phyloP scores from a whole-genome alignment of 768 basidiomycete genomes.

The Lentinula guzmanii region DNA sequence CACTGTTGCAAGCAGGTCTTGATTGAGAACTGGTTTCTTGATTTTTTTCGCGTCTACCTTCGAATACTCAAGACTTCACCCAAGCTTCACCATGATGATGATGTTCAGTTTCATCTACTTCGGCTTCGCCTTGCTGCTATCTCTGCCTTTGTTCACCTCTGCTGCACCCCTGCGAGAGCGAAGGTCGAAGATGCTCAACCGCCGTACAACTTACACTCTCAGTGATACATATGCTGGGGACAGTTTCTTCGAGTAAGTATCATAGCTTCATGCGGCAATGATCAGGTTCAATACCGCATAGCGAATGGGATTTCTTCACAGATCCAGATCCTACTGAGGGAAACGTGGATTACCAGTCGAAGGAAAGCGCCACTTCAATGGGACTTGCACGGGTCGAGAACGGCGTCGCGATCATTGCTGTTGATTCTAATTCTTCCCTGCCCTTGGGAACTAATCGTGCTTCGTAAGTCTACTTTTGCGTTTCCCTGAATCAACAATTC shows the following conservation, averaged over 20 bases:
- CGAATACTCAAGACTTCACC: not conserved
- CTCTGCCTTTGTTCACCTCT: not conserved
- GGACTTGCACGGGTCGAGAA: slow-evolving; percentile 1
- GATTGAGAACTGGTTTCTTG: slow-evolving; percentile 5
- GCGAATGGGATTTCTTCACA: slow-evolving; percentile 1
- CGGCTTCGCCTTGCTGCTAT: not conserved
- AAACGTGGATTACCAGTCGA: not conserved
- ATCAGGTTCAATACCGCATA: not conserved
- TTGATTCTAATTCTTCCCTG: not conserved
- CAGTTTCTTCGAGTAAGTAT: slow-evolving; percentile 2
- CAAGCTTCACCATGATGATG: not conserved
- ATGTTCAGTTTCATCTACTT: not conserved
- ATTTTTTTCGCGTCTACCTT: not conserved
- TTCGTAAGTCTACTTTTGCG: not conserved
- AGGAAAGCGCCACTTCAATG: not conserved
- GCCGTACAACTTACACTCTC: not conserved
- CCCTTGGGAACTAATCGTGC: not conserved
- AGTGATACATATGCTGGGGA: not conserved
- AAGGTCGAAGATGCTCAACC: not conserved
- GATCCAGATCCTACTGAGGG: slow-evolving; percentile 1
- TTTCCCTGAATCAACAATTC: too few species aligned
- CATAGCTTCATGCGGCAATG: too few species aligned
- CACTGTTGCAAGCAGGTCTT: slow-evolving; percentile 7
- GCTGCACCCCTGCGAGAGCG: not conserved
- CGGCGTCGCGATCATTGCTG: not conserved